These are phyloP conservation scores for Monilinia vaccinii-corymbosi DNA, from an alignment of 2,329 filamentous ascomycete species.

Conservation along the genomic window DNA sequence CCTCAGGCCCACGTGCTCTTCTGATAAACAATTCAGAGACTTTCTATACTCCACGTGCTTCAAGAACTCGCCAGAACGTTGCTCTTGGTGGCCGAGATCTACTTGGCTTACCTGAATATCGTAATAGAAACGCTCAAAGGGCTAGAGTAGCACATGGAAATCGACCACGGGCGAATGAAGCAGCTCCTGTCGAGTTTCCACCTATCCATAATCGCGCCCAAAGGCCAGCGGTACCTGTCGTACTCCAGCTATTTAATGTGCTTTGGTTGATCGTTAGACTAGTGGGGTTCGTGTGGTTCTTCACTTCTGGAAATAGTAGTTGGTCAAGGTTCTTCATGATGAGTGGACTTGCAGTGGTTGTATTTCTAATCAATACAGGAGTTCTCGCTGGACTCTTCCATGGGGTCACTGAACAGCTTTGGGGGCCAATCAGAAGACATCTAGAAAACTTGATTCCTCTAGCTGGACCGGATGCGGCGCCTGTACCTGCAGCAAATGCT, in stretches of 20 bases:
- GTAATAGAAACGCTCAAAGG: conserved; percentile 20
- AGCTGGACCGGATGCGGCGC: conserved; percentile 33
- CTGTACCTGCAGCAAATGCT: conserved; percentile 28
- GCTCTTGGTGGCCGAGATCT: conserved; percentile 1
- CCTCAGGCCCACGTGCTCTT: conserved; percentile 48
- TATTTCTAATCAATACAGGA: conserved; percentile 53
- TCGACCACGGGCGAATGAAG: conserved; percentile 12
- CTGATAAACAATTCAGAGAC: conserved; percentile 45
- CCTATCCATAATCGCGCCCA: conserved; percentile 14
- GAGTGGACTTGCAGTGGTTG: conserved; percentile 41
- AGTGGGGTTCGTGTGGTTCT: conserved; percentile 54
- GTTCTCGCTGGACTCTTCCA: conserved; percentile 50
- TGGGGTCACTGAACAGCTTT: conserved; percentile 43
- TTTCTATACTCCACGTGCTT: conserved; percentile 40
- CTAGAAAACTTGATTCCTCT: conserved; percentile 51
- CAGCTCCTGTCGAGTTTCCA: conserved; percentile 8
- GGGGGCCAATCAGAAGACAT: conserved; percentile 48
- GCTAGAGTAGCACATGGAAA: conserved; percentile 13
- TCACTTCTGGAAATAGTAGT: conserved; percentile 47
- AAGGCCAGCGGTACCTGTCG: conserved; percentile 3
- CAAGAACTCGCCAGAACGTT: conserved; percentile 13
- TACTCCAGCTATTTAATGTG: conserved; percentile 24
- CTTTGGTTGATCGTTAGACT: conserved; percentile 53
- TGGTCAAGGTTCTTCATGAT: conserved; percentile 52
- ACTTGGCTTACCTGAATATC: conserved; percentile 20